These are phyloP conservation scores for Ophiostoma montium DNA, from an alignment of 2,329 filamentous ascomycete species.

Conservation along the genomic window DNA sequence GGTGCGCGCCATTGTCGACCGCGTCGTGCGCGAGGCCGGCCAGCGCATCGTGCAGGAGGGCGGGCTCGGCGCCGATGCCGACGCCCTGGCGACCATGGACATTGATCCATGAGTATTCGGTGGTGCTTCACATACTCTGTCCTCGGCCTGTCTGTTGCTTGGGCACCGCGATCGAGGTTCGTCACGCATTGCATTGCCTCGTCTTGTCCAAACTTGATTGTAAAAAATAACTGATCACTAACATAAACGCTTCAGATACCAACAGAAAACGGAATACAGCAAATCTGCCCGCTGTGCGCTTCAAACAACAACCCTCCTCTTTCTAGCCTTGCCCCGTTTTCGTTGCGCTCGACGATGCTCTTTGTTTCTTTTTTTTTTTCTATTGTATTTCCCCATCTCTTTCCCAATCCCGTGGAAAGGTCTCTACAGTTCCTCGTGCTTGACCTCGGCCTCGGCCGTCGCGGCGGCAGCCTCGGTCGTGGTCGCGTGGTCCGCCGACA, in stretches of 20 bases:
- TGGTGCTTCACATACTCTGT: background rate
- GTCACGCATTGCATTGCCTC: background rate
- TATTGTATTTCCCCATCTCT: background rate
- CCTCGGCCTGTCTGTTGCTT: background rate
- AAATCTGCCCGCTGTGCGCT: background rate
- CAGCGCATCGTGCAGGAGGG: slow-evolving; percentile 45
- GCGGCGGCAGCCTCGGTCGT: slow-evolving; percentile 16
- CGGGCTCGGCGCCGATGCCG: background rate
- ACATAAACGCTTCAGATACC: background rate
- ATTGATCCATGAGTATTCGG: slow-evolving; percentile 23
- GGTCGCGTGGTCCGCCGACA: slow-evolving; percentile 25
- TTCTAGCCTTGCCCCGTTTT: no score
- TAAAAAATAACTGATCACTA: background rate
- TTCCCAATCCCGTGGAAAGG: background rate
- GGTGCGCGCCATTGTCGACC: slow-evolving; percentile 67
- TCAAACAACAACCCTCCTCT: background rate
- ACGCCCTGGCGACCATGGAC: slow-evolving; percentile 25
- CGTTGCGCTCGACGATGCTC: no score
- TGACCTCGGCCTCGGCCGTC: slow-evolving; percentile 3
- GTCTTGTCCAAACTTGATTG: background rate
- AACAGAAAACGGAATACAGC: background rate
- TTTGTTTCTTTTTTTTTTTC: background rate
- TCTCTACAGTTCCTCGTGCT: slow-evolving; percentile 30
- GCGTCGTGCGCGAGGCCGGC: slow-evolving; percentile 60
- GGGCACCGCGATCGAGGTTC: no score